Evolutionary conservation across 2,329 filamentous ascomycete genomes (phyloP).

Genomic region (Pseudocercospora pini-densiflorae): DNA sequence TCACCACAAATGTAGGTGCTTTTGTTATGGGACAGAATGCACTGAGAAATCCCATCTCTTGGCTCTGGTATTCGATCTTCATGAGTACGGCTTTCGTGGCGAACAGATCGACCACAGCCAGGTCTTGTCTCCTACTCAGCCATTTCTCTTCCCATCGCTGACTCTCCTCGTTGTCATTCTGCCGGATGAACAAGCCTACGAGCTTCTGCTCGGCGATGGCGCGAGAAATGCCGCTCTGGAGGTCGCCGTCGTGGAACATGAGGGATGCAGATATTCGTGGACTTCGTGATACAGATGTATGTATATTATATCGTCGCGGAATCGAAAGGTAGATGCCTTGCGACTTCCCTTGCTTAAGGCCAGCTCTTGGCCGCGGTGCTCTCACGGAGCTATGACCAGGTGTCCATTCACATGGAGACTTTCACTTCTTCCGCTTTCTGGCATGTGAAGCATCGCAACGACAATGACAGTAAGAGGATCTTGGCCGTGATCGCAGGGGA

Average conservation of each 20-base stretch:
- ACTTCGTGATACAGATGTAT: background rate
- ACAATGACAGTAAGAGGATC: background rate
- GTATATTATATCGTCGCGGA: background rate
- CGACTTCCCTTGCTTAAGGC: background rate
- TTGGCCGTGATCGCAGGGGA: background rate
- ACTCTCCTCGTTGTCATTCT: conserved; percentile 71
- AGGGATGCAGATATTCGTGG: background rate
- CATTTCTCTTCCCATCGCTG: conserved; percentile 46
- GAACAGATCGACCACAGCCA: conserved; percentile 50
- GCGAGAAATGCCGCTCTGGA: conserved; percentile 78
- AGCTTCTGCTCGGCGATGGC: conserved; percentile 77
- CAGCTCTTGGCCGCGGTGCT: too few species aligned
- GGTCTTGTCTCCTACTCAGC: conserved; percentile 25
- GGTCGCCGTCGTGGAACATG: conserved; percentile 82
- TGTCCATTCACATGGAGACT: background rate
- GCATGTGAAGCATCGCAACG: background rate
- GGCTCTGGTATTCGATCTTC: conserved; percentile 71
- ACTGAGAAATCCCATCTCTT: conserved; percentile 79
- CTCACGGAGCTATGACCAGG: background rate
- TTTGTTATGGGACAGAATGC: conserved; percentile 81
- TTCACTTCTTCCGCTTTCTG: background rate
- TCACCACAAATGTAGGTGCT: conserved; percentile 78
- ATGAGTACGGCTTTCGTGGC: conserved; percentile 69
- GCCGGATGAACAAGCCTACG: conserved; percentile 80
- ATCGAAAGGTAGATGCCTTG: background rate